These are phyloP conservation scores for Neurospora africana DNA, from an alignment of 495 filamentous ascomycete genomes.

Conservation along the genomic window DNA sequence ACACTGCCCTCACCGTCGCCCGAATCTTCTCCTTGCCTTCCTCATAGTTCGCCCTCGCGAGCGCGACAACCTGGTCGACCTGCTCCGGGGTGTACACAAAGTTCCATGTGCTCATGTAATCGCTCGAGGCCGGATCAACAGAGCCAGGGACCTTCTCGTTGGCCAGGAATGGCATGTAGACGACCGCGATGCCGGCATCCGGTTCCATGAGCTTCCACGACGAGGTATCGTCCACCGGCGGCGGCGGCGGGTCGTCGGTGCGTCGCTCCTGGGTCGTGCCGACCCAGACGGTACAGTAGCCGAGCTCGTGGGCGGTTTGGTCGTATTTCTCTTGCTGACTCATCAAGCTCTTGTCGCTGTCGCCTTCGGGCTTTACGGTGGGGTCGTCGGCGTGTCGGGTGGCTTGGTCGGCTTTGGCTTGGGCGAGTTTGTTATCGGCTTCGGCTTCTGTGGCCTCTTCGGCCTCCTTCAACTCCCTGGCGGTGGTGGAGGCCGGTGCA, in stretches of 20 bases:
- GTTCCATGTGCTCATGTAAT: constrained; percentile 94
- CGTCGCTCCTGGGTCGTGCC: constrained; percentile 64
- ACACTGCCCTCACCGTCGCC: constrained; percentile 76
- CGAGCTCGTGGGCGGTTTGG: constrained; percentile 48
- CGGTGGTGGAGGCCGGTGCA: constrained; percentile 42
- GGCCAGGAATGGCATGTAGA: constrained; percentile 83
- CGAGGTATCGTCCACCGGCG: constrained; percentile 45
- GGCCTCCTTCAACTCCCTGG: constrained; percentile 56
- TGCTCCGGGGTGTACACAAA: constrained; percentile 86
- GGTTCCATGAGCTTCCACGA: constrained; percentile 67
- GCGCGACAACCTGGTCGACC: constrained; percentile 65
- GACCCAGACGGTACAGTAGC: constrained; percentile 93
- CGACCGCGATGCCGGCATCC: constrained; percentile 74
- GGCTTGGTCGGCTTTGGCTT: constrained; percentile 45
- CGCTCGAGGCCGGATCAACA: constrained; percentile 67
- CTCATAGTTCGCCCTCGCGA: constrained; percentile 78
- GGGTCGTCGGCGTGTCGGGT: constrained; percentile 15
- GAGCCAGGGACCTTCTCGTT: constrained; percentile 61
- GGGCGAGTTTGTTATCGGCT: constrained; percentile 50
- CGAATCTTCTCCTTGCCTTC: constrained; percentile 68
- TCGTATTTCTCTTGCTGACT: constrained; percentile 17
- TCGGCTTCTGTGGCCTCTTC: constrained; percentile 49
- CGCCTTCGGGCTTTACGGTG: neutral
- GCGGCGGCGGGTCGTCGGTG: constrained; percentile 44
- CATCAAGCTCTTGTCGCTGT: constrained; percentile 15